A percentile compares a stretch with the other conserved stretches of the same genome.
Evolutionary conservation across 2,329 filamentous ascomycete genomes (phyloP).

Genomic region (Neonectria punicea): DNA sequence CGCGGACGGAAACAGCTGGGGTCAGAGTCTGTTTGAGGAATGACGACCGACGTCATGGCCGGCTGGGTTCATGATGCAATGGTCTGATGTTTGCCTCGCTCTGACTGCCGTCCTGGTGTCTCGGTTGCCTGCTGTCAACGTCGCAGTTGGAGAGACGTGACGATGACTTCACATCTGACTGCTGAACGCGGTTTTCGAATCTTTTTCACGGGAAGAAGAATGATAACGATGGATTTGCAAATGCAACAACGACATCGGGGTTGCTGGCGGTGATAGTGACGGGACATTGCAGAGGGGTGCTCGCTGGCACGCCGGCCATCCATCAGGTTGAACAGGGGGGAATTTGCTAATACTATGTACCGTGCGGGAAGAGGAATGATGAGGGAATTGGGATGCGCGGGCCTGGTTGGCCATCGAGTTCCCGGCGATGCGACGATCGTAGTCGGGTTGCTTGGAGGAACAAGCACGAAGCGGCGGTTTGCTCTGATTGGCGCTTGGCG

Average conservation of each 20-base stretch:
- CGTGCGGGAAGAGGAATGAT: slow-evolving; percentile 31
- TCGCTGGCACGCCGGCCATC: not conserved
- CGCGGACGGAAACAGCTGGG: slow-evolving; percentile 15
- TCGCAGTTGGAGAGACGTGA: slow-evolving; percentile 11
- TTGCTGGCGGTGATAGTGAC: slow-evolving; percentile 17
- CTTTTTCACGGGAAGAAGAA: slow-evolving; percentile 19
- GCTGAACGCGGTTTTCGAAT: not conserved
- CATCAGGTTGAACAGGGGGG: no score
- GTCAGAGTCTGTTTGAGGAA: slow-evolving; percentile 15
- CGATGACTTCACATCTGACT: slow-evolving; percentile 38
- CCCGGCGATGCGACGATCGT: slow-evolving; percentile 30
- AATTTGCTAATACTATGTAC: not conserved
- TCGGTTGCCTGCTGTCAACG: slow-evolving; percentile 19
- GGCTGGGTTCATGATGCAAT: slow-evolving; percentile 19
- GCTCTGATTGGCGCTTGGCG: slow-evolving; percentile 32
- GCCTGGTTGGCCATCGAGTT: slow-evolving; percentile 20
- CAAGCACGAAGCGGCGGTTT: slow-evolving; percentile 4
- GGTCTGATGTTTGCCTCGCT: slow-evolving; percentile 16
- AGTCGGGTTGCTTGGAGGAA: not conserved
- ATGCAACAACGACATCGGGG: slow-evolving; percentile 21
- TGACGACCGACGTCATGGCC: slow-evolving; percentile 30
- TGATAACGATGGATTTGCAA: slow-evolving; percentile 1
- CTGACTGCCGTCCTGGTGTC: slow-evolving; percentile 22
- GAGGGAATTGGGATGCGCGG: slow-evolving; percentile 38
- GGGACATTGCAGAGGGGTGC: slow-evolving; percentile 19